Evolutionary conservation across 139 green algal genomes (phyloP).

Genomic region (Micractinium sp.): DNA sequence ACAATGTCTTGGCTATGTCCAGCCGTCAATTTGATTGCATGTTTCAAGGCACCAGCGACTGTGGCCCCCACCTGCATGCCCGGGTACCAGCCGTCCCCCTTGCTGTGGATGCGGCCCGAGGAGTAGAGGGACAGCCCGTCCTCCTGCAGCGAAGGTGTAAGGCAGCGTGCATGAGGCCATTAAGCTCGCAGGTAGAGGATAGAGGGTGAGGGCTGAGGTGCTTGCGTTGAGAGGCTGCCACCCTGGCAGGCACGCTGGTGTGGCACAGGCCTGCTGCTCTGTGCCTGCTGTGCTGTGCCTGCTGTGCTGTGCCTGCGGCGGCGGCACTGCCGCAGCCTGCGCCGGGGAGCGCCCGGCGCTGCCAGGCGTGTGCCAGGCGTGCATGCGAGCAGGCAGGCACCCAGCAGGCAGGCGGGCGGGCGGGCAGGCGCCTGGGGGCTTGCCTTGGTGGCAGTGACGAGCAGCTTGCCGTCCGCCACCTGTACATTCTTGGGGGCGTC

Average conservation of each 20-base stretch:
- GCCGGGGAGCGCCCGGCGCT: too few species aligned
- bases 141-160: background rate
- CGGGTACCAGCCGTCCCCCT: background rate
- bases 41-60: too few species aligned
- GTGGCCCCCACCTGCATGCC: slow-evolving; percentile 1
- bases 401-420: too few species aligned
- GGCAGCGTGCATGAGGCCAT: too few species aligned
- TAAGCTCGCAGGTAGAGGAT: too few species aligned
- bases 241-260: background rate
- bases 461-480: background rate
- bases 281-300: background rate
- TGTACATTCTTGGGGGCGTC: background rate
- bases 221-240: background rate
- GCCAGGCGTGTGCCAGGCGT: too few species aligned
- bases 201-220: too few species aligned
- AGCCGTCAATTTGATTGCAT: too few species aligned
- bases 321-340: too few species aligned
- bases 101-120: background rate
- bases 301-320: too few species aligned
- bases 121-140: background rate
- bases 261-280: background rate
- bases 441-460: background rate
- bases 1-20: too few species aligned
- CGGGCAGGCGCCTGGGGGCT: background rate
- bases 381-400: background rate